phyloP scores from a whole-genome alignment of 2,329 filamentous ascomycete genomes.

The Tolypocladium nubicola region DNA sequence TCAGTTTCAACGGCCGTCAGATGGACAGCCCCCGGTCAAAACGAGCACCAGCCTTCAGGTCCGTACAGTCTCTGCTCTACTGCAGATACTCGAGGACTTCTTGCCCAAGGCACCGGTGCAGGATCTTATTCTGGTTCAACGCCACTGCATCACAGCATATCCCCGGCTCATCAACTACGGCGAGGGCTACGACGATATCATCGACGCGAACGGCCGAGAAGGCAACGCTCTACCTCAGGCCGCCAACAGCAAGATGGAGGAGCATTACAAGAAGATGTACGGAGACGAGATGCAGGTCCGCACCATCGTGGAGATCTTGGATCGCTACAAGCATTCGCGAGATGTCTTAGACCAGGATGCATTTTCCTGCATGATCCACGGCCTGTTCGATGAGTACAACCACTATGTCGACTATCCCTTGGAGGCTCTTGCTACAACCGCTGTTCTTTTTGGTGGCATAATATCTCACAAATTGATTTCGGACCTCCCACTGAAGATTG shows the following conservation, averaged over 20 bases:
- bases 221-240: slow-evolving; percentile 71
- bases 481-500: slow-evolving; percentile 82
- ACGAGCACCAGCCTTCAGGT: slow-evolving; percentile 70
- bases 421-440: slow-evolving; percentile 91
- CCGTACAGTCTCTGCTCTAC: slow-evolving; percentile 71
- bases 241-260: slow-evolving; percentile 88
- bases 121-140: slow-evolving; percentile 71
- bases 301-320: slow-evolving; percentile 73
- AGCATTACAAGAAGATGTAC: slow-evolving; percentile 98
- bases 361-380: slow-evolving; percentile 97
- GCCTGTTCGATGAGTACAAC: slow-evolving; percentile 91
- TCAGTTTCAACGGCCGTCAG: slow-evolving; percentile 59
- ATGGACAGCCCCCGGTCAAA: slow-evolving; percentile 42
- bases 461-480: slow-evolving; percentile 90
- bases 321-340: slow-evolving; percentile 78
- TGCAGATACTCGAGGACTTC: slow-evolving; percentile 69
- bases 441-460: slow-evolving; percentile 91
- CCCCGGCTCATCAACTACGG: slow-evolving; percentile 94
- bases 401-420: slow-evolving; percentile 93
- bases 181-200: slow-evolving; percentile 82
- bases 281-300: slow-evolving; percentile 79
- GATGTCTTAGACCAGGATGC: slow-evolving; percentile 83
- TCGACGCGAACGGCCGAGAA: slow-evolving; percentile 71
- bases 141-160: slow-evolving; percentile 83
- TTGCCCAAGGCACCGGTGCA: slow-evolving; percentile 46